Evolutionary conservation across 768 basidiomycete genomes (phyloP), one percentile per base, ranked within the genome.

Genomic region (Serendipita sp.): DNA sequence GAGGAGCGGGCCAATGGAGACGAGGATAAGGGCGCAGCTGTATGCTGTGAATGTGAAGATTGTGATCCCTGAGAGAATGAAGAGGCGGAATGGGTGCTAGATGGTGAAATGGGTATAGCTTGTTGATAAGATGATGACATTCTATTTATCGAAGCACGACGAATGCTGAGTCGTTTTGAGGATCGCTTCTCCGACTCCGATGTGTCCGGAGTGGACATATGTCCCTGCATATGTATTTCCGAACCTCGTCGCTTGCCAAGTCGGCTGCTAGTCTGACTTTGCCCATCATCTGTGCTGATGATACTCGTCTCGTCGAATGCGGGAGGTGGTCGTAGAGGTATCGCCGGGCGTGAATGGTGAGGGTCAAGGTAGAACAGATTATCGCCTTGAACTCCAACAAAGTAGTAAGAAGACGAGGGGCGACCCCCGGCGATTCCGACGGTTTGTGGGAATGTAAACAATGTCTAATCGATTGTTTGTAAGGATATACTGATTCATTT

Each of bases 361-460:
- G 87, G 86, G 72, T 89, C 84, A 38, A 89, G 81, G 69, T 90
- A 88, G 69, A 91, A 85, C 4, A 98, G 78, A 56, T 83, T 87
- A 66, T 93, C 88, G 2, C 84, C 86, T 70, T 99, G 95, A 0
- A 85, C 80, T 16, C 91, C 95, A 53, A 99, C 89, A 70, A 99
- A 99, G 72, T 98, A 99, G 72, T 96, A 98, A 0, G 93, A 96
- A 0, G 90, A 93, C n/a, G 89, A 89, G 0, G 95, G 96, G 22
- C 96, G 81, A 2, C 95, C 95, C 42, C 96, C 95, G 0, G 95
- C 93, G 61, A 99, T 98, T 42, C 95, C 96, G 41, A 96, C 88
- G 1, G 87, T 90, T 74, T 98, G 95, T 0, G 94, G 94, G 72
- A 93, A 91, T 0, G 88, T 89, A 71, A 93, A 97, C 33, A 97